Conservation (phyloP, 257 asterid species). For the Anisodus tanguticus region DNA sequence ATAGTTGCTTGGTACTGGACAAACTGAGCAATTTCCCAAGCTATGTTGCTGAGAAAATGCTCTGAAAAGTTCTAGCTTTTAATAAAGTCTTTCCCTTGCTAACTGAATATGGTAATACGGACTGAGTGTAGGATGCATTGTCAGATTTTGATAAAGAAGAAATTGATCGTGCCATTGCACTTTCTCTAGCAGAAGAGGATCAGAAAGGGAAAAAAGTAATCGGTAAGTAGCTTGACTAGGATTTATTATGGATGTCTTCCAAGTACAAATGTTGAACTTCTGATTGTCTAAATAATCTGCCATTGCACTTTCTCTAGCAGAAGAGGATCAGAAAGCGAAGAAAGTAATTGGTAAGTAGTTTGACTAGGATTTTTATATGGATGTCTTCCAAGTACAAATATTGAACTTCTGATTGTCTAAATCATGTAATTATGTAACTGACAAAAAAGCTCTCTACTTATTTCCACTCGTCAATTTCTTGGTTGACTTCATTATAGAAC, state of each 20-base stretch:
- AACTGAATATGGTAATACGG: constrained; percentile 32
- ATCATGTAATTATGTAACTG: background rate
- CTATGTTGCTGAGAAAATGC: constrained; percentile 18
- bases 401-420: constrained; percentile 3
- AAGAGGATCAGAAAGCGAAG: too few relatives aligned
- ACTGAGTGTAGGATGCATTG: constrained; percentile 60
- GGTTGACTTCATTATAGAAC: background rate
- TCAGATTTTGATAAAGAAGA: constrained; percentile 89
- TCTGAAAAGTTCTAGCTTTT: background rate
- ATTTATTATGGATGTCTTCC: background rate
- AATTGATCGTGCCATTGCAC: constrained; percentile 84
- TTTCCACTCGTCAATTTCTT: background rate
- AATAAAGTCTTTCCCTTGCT: constrained; percentile 17
- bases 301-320: too few relatives aligned
- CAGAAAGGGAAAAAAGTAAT: constrained; percentile 76
- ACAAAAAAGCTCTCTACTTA: background rate
- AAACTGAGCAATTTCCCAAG: background rate
- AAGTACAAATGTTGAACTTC: too few relatives aligned
- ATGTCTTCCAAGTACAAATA: background rate
- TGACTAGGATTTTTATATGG: background rate
- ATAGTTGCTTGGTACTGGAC: background rate
- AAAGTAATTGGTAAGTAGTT: too few relatives aligned
- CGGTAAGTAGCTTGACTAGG: constrained; percentile 53
- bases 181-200: constrained; percentile 77
- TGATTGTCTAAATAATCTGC: too few relatives aligned